Base-by-base conservation (phyloP, 2,329 filamentous ascomycete genomes). In the Ustulina deusta region DNA sequence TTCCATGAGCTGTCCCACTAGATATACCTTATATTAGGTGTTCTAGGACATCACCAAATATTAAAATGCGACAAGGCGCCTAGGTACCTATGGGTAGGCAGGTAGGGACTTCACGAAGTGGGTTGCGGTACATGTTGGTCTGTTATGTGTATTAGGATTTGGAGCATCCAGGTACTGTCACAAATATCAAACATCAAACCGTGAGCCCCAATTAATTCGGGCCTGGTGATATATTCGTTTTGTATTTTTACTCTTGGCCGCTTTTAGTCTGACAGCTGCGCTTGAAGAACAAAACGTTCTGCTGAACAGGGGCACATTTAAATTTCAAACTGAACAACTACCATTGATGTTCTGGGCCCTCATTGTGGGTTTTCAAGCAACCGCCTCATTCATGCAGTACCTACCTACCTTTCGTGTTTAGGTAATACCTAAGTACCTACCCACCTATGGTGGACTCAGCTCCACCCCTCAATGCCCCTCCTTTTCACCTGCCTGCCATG, bases 231-330 rank as follows among this genome's bases (percentile, higher is more conserved):
- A 42, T 29, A 44, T 42, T 10, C 34, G 6, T 49, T 48, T 61
- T 65, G 51, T 61, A 56, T 56, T 46, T 63, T 7, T 13, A 68
- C 17, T 52, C 25, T 52, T 6, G n/a, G 13, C 22, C 29, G 22
- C 59, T 40, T 40, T 36, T 56, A n/a, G 22, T 29, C n/a, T 32
- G n/a, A 49, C 5, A 48, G 20, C 27, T 34, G 20, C 49, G 17
- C n/a, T 29, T 49, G 11, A n/a, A 49, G n/a, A 51, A 13, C 15
- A 22, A 55, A 22, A 13, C 11, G n/a, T 54, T 22, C 46, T 20
- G 25, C 17, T 32, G 1, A 44, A 57, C 17, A 36, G n/a, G n/a
- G n/a, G n/a, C n/a, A 15, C n/a, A 7, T n/a, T n/a, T n/a, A 3
- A 6, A 46, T 22, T 46, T 46, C 20, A 46, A 25, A 25, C n/a